Evolutionary conservation across 192 early-diverging fungal genomes (phyloP).

Genomic region (Funneliformis mosseae): DNA sequence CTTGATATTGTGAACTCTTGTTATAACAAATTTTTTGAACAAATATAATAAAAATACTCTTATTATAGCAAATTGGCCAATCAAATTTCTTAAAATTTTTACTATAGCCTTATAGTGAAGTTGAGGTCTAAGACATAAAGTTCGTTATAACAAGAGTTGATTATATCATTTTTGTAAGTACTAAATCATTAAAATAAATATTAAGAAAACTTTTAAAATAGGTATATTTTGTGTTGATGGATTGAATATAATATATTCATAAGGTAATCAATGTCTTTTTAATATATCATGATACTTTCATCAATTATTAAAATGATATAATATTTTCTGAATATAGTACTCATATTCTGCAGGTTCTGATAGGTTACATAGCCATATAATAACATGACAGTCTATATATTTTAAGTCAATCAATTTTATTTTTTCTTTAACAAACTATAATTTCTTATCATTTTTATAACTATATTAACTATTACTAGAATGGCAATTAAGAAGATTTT

Average conservation of each 20-base stretch:
- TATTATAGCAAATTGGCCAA: no score
- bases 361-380: neutral
- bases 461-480: neutral
- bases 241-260: neutral
- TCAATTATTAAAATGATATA: neutral
- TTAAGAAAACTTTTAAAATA: neutral
- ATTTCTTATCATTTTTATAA: neutral
- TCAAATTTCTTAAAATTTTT: no score
- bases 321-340: neutral
- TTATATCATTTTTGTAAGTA: no score
- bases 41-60: no score
- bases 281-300: neutral
- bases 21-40: no score
- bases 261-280: neutral
- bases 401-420: neutral
- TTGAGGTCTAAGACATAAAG: no score
- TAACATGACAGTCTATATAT: neutral
- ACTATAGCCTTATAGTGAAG: no score
- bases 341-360: slow-evolving; percentile 1
- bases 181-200: slow-evolving; percentile 5
- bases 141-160: no score
- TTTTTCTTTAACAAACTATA: neutral
- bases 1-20: no score
- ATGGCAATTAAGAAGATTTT: neutral
- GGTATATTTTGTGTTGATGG: neutral